Percentiles rank a stretch among this genome's conserved stretches.
phyloP scores from a whole-genome alignment of 2,329 filamentous ascomycete genomes.

The Tympanopsis confertula region DNA sequence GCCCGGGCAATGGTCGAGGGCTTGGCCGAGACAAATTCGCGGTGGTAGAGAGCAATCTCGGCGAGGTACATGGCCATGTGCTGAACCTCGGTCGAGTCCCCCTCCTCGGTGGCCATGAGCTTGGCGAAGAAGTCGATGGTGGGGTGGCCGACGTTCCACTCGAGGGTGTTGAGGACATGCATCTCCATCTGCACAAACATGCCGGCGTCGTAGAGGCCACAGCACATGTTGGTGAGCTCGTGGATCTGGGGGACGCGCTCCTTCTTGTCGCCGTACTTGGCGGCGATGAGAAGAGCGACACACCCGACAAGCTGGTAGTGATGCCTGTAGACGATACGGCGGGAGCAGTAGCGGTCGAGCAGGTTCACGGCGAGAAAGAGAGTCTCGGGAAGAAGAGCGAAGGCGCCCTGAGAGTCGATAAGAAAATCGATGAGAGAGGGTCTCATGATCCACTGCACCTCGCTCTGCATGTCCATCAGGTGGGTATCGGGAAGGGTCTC shows the following conservation, averaged over 20 bases:
- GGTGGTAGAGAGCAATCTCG: constrained; percentile 91
- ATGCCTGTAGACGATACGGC: constrained; percentile 94
- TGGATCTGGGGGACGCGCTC: constrained; percentile 94
- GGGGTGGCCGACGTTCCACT: constrained; percentile 91
- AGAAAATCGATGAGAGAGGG: constrained; percentile 97
- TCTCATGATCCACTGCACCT: constrained; percentile 99
- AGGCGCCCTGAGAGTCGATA: constrained; percentile 90
- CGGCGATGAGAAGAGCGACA: constrained; percentile 85
- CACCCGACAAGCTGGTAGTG: constrained; percentile 98
- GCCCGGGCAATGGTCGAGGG: constrained; percentile 85
- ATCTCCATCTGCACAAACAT: constrained; percentile 99
- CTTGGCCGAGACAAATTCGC: constrained; percentile 87
- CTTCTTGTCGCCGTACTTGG: constrained; percentile 98
- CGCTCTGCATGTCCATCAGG: constrained; percentile 96
- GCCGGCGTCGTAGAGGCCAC: constrained; percentile 91
- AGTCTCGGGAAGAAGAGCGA: constrained; percentile 85
- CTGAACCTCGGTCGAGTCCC: constrained; percentile 74
- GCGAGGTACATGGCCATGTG: constrained; percentile 90
- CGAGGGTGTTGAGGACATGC: constrained; percentile 94
- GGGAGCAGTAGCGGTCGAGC: constrained; percentile 93
- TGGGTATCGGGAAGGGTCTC: constrained; percentile 91
- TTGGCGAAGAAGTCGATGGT: constrained; percentile 92
- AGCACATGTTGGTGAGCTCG: constrained; percentile 98
- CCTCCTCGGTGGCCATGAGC: constrained; percentile 70
- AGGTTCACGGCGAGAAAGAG: constrained; percentile 94